phyloP scores from a whole-genome alignment of 352 stramenopile genomes.

The Globisporangium paddicum region DNA sequence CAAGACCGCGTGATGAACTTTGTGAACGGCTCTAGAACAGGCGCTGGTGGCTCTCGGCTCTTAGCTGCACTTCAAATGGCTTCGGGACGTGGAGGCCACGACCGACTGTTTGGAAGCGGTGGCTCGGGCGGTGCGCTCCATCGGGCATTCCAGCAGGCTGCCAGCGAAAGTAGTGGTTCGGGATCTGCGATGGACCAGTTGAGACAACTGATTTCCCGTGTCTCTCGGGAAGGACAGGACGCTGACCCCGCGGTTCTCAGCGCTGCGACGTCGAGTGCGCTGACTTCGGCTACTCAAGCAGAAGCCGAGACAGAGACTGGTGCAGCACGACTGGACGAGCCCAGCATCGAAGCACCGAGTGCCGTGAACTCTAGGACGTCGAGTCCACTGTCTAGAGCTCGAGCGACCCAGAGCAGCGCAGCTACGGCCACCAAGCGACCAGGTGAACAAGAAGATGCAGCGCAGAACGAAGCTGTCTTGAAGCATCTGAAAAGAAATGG shows the following conservation, averaged over 20 bases:
- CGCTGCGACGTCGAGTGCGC: background rate
- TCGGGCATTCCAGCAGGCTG: constrained; percentile 39
- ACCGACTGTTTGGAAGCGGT: constrained; percentile 15
- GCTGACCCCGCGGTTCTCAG: background rate
- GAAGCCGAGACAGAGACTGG: background rate
- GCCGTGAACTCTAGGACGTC: constrained; percentile 7
- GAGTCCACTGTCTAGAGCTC: constrained; percentile 6
- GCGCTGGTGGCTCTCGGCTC: constrained; percentile 38
- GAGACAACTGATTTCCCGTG: constrained; percentile 42
- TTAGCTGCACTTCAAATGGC: constrained; percentile 55
- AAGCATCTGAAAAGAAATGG: constrained; percentile 22
- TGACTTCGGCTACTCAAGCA: background rate
- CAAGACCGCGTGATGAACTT: constrained; percentile 65
- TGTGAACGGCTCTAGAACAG: constrained; percentile 21
- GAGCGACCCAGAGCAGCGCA: background rate
- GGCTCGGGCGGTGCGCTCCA: constrained; percentile 13
- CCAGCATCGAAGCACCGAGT: constrained; percentile 1
- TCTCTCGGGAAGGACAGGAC: constrained; percentile 14
- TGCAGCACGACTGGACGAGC: constrained; percentile 1
- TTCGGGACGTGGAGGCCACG: constrained; percentile 13
- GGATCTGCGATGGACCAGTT: constrained; percentile 48
- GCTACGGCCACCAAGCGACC: background rate
- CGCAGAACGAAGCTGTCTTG: constrained; percentile 8
- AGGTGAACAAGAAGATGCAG: constrained; percentile 1
- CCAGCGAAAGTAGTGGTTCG: constrained; percentile 15